phyloP scores from a whole-genome alignment of 208 protist species.

The Endotrypanum monterogeii region DNA sequence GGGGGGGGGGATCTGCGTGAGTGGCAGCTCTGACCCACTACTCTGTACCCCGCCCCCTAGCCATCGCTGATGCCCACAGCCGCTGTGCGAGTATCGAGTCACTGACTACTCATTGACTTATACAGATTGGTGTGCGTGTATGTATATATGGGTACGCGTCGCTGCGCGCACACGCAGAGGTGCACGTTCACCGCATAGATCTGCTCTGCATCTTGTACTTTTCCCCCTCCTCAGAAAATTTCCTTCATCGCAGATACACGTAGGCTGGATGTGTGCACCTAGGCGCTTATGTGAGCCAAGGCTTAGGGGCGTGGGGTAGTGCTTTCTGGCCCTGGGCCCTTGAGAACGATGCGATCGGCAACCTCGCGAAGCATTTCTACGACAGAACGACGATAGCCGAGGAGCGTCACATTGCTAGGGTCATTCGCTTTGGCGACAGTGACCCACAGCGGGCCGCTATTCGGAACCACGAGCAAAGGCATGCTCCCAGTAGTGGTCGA shows the following conservation, averaged over 20 bases:
- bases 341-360: constrained; percentile 42
- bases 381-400: constrained; percentile 62
- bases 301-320: background rate
- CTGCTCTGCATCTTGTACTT: too few relatives aligned
- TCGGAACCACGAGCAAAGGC: constrained; percentile 18
- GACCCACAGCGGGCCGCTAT: constrained; percentile 69
- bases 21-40: background rate
- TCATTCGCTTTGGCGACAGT: constrained; percentile 53
- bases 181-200: too few relatives aligned
- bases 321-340: background rate
- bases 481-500: background rate
- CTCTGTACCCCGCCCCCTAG: background rate
- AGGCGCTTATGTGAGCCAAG: background rate
- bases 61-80: background rate
- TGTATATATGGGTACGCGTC: background rate
- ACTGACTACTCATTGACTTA: background rate
- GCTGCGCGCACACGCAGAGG: too few relatives aligned
- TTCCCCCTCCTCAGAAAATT: too few relatives aligned
- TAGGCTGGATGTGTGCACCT: background rate
- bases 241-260: background rate
- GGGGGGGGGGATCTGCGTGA: background rate
- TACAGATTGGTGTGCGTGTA: background rate
- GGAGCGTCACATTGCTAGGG: constrained; percentile 67
- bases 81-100: background rate
- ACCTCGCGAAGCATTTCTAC: constrained; percentile 68